Evolutionary conservation across 768 basidiomycete species (phyloP).

Genomic region (Agrocybe chaxingu): DNA sequence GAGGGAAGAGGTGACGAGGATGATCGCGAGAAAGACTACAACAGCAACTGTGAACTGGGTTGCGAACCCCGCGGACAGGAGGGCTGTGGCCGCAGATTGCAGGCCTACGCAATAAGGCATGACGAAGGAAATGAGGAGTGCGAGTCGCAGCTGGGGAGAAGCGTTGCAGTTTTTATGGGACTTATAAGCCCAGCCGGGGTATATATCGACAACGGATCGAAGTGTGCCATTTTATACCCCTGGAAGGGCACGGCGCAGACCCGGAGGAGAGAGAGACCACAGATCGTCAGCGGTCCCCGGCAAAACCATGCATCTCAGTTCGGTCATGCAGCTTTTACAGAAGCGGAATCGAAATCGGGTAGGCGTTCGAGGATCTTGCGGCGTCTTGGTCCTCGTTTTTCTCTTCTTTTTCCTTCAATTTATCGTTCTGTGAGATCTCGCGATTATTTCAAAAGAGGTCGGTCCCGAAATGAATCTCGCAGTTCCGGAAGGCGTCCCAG

Average conservation of each 20-base stretch:
- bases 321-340: constrained; percentile 25
- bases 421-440: constrained; percentile 18
- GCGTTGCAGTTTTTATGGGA: constrained; percentile 22
- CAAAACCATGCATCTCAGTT: constrained; percentile 30
- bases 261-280: constrained; percentile 28
- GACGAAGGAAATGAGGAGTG: constrained; percentile 20
- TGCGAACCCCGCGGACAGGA: constrained; percentile 48
- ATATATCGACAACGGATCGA: constrained; percentile 22
- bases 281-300: constrained; percentile 25
- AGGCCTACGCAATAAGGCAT: constrained; percentile 54
- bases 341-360: constrained; percentile 25
- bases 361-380: constrained; percentile 20
- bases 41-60: constrained; percentile 46
- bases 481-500: constrained; percentile 17
- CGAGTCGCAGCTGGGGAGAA: constrained; percentile 18
- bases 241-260: constrained; percentile 21
- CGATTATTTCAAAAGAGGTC: constrained; percentile 17
- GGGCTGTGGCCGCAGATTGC: constrained; percentile 44
- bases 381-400: constrained; percentile 12
- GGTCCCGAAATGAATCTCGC: constrained; percentile 31
- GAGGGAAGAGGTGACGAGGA: constrained; percentile 41
- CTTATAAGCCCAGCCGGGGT: constrained; percentile 26
- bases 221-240: constrained; percentile 25
- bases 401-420: constrained; percentile 10
- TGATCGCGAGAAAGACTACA: constrained; percentile 43